Base-by-base conservation (phyloP, 2,329 filamentous ascomycete genomes). In the Xylaria sp. region DNA sequence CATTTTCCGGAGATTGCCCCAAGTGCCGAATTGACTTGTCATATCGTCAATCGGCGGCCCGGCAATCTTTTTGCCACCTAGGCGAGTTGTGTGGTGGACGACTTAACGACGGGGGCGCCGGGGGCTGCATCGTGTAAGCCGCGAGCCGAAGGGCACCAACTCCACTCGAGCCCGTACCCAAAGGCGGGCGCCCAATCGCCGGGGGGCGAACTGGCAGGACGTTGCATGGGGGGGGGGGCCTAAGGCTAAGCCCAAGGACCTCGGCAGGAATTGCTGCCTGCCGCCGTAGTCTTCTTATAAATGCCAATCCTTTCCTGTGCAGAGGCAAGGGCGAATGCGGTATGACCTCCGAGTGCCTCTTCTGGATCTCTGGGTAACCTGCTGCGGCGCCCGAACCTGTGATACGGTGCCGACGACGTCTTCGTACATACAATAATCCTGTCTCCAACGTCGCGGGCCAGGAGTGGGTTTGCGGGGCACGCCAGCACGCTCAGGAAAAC, bases 11-110 rank as follows among this genome's bases (percentile, higher is more conserved):
- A 50, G 54, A 45, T n/a, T 44, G 45, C 22, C 17, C 19, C 29
- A 61, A 56, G 22, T 58, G 56, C 55, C 56, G 55, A 52, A 48
- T 48, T 54, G 55, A 58, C 54, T 38, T 61, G 21, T 60, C 55
- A 50, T 43, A 58, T 60, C 50, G 44, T 39, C 38, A 39, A 26
- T 42, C 43, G 48, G 20, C 46, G 44, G 49, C 21, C 52, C 49
- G 55, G 49, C 48, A 58, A 58, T 58, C 52, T 60, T 19, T 50
- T 19, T 50, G 39, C 18, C 26, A 42, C 49, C 44, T 46, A 39
- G 38, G 44, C 29, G 50, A 42, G 49, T n/a, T n/a, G n/a, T n/a
- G n/a, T n/a, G n/a, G 47, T 42, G 54, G 56, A 56, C 44, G 52
- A 44, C 50, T 61, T 54, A 43, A 47, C 40, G 44, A 59, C 55